Conservation (phyloP, 441 rosid species). For the Gossypium aridum region DNA sequence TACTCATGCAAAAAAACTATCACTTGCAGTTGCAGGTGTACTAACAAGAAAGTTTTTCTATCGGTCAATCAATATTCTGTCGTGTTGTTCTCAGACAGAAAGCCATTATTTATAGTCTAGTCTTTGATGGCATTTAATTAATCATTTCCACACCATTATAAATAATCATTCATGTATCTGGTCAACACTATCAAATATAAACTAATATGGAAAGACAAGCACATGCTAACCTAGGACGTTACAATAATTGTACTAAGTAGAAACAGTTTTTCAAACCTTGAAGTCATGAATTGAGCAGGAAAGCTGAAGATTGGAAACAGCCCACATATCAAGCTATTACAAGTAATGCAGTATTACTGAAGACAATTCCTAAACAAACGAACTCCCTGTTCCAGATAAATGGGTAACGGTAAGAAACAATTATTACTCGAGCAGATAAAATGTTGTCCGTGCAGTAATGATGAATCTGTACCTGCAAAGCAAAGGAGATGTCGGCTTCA, state of each 20-base stretch:
- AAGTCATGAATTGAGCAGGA: neutral
- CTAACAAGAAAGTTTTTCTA: neutral
- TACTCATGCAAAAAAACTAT: neutral
- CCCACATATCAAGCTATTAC: neutral
- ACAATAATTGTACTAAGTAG: neutral
- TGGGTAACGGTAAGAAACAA: neutral
- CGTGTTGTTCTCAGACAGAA: neutral
- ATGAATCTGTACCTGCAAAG: constrained; percentile 56
- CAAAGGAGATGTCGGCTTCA: constrained; percentile 70
- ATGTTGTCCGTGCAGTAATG: neutral
- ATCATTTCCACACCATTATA: neutral
- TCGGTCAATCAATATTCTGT: neutral
- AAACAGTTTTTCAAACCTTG: neutral
- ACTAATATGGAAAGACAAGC: neutral
- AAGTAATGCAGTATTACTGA: constrained; percentile 21
- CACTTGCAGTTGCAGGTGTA: neutral
- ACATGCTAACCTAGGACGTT: neutral
- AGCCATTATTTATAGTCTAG: neutral
- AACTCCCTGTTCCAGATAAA: constrained; percentile 47
- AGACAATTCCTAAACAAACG: constrained; percentile 87
- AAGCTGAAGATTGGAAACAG: neutral
- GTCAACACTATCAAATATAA: too few species aligned
- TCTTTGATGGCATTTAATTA: neutral
- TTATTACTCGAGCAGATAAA: neutral
- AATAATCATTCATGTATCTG: neutral